phyloP scores from a whole-genome alignment of 495 filamentous ascomycete species.

The Lasiosphaeris hirsuta region DNA sequence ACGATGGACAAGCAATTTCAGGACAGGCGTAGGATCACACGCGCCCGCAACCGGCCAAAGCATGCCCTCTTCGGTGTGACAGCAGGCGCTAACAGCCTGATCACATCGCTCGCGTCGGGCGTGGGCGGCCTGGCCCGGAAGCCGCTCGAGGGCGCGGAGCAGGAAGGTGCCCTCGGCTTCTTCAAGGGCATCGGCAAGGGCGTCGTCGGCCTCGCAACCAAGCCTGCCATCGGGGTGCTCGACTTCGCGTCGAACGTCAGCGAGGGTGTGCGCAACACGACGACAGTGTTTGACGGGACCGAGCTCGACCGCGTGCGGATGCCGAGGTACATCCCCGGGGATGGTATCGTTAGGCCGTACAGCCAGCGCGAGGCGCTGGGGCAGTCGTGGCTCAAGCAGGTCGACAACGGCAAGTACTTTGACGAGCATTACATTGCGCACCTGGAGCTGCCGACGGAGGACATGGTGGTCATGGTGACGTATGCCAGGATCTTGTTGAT shows the following conservation, averaged over 20 bases:
- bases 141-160: constrained; percentile 92
- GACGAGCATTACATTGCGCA: constrained; percentile 96
- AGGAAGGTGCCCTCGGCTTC: constrained; percentile 88
- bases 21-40: constrained; percentile 88
- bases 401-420: constrained; percentile 96
- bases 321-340: constrained; percentile 83
- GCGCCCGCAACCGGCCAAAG: constrained; percentile 89
- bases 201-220: constrained; percentile 85
- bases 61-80: constrained; percentile 96
- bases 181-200: constrained; percentile 98
- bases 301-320: constrained; percentile 91
- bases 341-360: constrained; percentile 93
- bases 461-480: constrained; percentile 93
- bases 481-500: constrained; percentile 91
- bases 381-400: constrained; percentile 97
- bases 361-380: constrained; percentile 93
- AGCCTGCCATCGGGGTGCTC: constrained; percentile 94
- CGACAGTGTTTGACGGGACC: constrained; percentile 92
- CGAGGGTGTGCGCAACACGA: constrained; percentile 97
- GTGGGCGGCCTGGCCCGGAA: constrained; percentile 90
- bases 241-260: constrained; percentile 94
- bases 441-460: constrained; percentile 81
- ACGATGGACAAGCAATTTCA: constrained; percentile 99
- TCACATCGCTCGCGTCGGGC: constrained; percentile 84
- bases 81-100: constrained; percentile 90